Percentiles rank a stretch among this genome's conserved stretches.
These are phyloP conservation scores for Kingdonia uniflora DNA, from an alignment of 164 flowering plant species.

Conservation along the genomic window DNA sequence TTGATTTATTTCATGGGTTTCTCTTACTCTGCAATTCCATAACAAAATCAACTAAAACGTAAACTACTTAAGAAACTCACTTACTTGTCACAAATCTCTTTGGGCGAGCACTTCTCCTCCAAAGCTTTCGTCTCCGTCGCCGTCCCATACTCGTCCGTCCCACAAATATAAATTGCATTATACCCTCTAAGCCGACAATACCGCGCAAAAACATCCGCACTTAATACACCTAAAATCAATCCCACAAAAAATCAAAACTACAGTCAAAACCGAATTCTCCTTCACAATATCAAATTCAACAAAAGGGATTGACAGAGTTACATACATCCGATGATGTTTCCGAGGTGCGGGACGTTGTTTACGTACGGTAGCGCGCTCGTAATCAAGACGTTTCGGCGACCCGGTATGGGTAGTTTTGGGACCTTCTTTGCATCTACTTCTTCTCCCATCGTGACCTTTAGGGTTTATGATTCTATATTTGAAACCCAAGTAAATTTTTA, in stretches of 20 bases:
- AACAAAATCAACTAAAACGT: too few species aligned
- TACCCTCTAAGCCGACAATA: conserved; percentile 62
- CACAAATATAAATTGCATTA: conserved; percentile 50
- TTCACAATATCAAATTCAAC: not conserved
- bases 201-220: conserved; percentile 78
- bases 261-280: too few species aligned
- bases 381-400: conserved; percentile 52
- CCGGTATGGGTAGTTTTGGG: conserved; percentile 42
- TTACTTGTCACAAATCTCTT: conserved; percentile 73
- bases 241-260: not conserved
- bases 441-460: too few species aligned
- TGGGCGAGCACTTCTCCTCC: conserved; percentile 65
- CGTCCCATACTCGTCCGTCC: conserved; percentile 79
- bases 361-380: conserved; percentile 77
- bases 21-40: too few species aligned
- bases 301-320: conserved; percentile 3
- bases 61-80: not conserved
- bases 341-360: conserved; percentile 77
- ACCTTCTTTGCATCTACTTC: too few species aligned
- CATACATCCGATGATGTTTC: conserved; percentile 69
- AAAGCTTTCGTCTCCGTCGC: conserved; percentile 74
- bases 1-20: too few species aligned
- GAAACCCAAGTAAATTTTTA: too few species aligned
- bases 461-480: too few species aligned
- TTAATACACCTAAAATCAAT: conserved; percentile 66